phyloP scores from a whole-genome alignment of 2,329 filamentous ascomycete genomes.

The Gyromitra esculenta region DNA sequence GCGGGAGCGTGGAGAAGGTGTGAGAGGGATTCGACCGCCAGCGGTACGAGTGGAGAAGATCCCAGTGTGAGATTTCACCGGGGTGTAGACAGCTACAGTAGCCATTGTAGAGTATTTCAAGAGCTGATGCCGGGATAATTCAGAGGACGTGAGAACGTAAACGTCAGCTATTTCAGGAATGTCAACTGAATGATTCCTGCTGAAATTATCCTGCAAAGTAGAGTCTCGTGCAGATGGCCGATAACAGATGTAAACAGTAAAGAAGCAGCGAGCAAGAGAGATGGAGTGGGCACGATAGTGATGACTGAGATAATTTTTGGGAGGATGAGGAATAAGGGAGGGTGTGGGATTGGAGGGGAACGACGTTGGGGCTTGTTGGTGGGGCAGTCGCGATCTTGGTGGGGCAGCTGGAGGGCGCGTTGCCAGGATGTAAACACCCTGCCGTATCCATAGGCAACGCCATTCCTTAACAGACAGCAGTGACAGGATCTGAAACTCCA shows the following conservation, averaged over 20 bases:
- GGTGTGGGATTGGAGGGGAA: neutral
- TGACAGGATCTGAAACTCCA: slow-evolving; percentile 18
- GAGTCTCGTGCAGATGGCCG: slow-evolving; percentile 2
- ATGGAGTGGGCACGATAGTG: slow-evolving; percentile 11
- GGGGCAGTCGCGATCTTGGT: slow-evolving; percentile 8
- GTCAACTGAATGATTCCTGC: slow-evolving; percentile 41
- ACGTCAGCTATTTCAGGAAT: slow-evolving; percentile 16
- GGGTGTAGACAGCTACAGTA: slow-evolving; percentile 82
- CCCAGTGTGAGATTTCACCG: slow-evolving; percentile 91
- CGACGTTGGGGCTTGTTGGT: neutral
- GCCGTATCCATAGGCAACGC: slow-evolving; percentile 48
- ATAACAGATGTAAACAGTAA: slow-evolving; percentile 27
- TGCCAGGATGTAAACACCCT: slow-evolving; percentile 38
- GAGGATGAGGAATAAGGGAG: slow-evolving; percentile 6
- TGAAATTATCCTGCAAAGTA: slow-evolving; percentile 36
- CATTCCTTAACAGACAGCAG: slow-evolving; percentile 7
- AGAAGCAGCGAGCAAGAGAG: slow-evolving; percentile 17
- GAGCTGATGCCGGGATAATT: slow-evolving; percentile 6
- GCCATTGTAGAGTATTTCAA: slow-evolving; percentile 74
- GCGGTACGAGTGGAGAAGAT: slow-evolving; percentile 92
- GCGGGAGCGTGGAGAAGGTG: slow-evolving; percentile 81
- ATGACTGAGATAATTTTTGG: neutral
- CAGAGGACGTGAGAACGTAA: neutral
- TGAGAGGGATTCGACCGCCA: slow-evolving; percentile 92
- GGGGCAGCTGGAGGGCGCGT: slow-evolving; percentile 19